Percentiles rank a stretch among this genome's conserved stretches.
These are phyloP conservation scores for Quercus phellos DNA, from an alignment of 331 rosid genomes.

Conservation along the genomic window DNA sequence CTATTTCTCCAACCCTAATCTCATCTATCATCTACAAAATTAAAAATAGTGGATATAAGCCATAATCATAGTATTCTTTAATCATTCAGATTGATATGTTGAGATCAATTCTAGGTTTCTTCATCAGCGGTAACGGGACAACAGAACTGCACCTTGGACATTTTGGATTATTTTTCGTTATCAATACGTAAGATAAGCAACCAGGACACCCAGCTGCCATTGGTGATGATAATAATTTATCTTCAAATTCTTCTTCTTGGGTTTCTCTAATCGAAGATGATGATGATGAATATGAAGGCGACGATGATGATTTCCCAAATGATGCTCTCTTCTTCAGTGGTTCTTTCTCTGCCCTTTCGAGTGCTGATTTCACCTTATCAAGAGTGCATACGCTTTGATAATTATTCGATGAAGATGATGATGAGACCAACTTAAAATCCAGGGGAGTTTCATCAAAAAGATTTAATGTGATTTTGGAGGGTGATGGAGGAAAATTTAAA, in stretches of 20 bases:
- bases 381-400: constrained; percentile 90
- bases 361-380: constrained; percentile 91
- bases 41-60: neutral
- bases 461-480: constrained; percentile 44
- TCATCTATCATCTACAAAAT: constrained; percentile 61
- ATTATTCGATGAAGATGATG: constrained; percentile 41
- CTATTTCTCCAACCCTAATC: constrained; percentile 38
- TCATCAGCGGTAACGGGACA: constrained; percentile 63
- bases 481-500: constrained; percentile 66
- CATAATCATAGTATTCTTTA: constrained; percentile 7
- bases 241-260: constrained; percentile 59
- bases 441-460: constrained; percentile 63
- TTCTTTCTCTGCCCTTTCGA: constrained; percentile 83
- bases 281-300: constrained; percentile 59
- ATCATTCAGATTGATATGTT: constrained; percentile 60
- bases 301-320: constrained; percentile 44
- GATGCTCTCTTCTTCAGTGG: constrained; percentile 55
- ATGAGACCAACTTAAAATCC: constrained; percentile 60
- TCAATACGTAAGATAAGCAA: constrained; percentile 79
- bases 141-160: constrained; percentile 83
- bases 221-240: constrained; percentile 46
- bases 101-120: constrained; percentile 90
- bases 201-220: constrained; percentile 95
- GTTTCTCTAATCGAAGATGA: constrained; percentile 67
- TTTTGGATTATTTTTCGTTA: constrained; percentile 75